Evolutionary conservation across 331 rosid genomes (phyloP), one percentile per base, ranked within the genome.

Genomic region (Quercus tomentella): DNA sequence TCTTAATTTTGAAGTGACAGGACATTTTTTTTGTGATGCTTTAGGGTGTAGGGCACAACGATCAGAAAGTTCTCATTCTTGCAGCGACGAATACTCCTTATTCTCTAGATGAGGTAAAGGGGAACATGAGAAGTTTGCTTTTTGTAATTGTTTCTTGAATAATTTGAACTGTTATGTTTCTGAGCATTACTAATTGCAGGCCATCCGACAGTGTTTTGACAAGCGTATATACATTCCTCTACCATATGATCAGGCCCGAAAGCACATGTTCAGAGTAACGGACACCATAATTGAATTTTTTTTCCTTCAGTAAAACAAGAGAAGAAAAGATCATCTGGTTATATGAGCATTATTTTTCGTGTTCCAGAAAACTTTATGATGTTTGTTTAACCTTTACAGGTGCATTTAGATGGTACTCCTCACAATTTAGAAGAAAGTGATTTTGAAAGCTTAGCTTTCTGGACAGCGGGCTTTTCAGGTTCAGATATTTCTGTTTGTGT

Each of bases 81-180:
- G 98, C 98, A 54, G 95, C 99, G 67, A 93, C 99, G 83, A 96
- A 93, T 85, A 93, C 99, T n/a, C 99, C 99, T 10, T 96, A 93
- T 85, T 95, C 99, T 70, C 78, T 96, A 66, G 99, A 96, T 84
- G 98, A 96, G 98, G 99, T 90, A 80, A 86, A 83, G 15, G 7
- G 54, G 37, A 41, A 75, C 14, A 15, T 76, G 12, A 6, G 18
- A 23, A 30, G 62, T 56, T 52, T 71, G 66, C 73, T 72, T 25
- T 3, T 28, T 33, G 30, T 75, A 62, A 69, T 57, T 70, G 65
- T 63, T 25, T 66, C 54, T 69, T 57, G 68, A 77, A 69, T 49
- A 52, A 31, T 22, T 67, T 63, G 35, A 77, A 78, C 25, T 71
- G 68, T 18, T 30, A 63, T 69, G 26, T 81, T 70, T 76, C 91